Conservation (phyloP, 345 rosid genomes). For the Carallia pectinifolia region DNA sequence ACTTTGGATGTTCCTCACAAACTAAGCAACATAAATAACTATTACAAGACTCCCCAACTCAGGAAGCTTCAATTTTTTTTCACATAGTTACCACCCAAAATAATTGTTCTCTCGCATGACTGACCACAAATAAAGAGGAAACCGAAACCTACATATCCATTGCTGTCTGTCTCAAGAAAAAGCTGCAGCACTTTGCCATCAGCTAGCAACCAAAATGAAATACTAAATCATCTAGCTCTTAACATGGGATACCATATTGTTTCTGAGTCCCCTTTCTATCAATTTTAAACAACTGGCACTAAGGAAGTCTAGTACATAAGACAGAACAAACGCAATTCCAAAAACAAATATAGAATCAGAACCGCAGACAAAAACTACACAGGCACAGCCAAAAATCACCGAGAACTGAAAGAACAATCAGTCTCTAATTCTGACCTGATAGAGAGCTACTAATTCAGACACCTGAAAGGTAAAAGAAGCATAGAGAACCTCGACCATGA, state of each 20-base stretch:
- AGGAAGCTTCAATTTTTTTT: background rate
- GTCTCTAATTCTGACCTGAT: conserved; percentile 45
- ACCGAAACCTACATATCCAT: background rate
- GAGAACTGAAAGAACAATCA: background rate
- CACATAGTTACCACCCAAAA: background rate
- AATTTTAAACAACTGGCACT: too few relatives aligned
- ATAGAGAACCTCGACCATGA: conserved; percentile 66
- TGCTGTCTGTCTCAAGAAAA: background rate
- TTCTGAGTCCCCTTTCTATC: too few relatives aligned
- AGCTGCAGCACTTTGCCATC: background rate
- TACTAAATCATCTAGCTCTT: background rate
- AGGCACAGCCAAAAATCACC: background rate
- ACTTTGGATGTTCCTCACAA: background rate
- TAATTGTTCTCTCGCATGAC: background rate
- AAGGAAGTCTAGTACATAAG: too few relatives aligned
- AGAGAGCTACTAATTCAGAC: conserved; percentile 55
- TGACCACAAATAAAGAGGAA: background rate
- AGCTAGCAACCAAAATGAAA: background rate
- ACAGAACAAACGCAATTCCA: background rate
- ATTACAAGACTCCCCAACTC: background rate
- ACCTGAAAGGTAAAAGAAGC: conserved; percentile 65
- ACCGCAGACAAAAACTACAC: background rate
- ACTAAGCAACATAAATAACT: background rate
- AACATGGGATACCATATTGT: background rate
- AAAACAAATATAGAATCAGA: background rate